A percentile compares a stretch with the other conserved stretches of the same genome.
phyloP scores from a whole-genome alignment of 345 rosid genomes.

The Euphorbia peplus region DNA sequence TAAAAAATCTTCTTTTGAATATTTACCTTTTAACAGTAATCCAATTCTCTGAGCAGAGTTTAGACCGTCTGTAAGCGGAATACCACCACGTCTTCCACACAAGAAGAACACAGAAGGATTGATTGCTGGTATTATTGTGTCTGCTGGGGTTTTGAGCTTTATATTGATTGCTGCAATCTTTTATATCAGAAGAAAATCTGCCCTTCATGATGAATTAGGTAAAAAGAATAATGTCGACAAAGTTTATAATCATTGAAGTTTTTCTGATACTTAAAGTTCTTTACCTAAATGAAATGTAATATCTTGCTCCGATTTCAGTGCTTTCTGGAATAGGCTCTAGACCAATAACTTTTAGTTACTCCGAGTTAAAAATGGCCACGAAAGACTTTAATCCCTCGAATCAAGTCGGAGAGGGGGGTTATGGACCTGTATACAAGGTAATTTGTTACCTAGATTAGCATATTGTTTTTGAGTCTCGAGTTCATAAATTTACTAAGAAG shows the following conservation, averaged over 20 bases:
- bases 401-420: conserved; percentile 45
- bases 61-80: conserved; percentile 26
- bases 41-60: conserved; percentile 14
- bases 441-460: background rate
- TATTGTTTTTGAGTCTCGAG: background rate
- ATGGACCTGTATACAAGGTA: conserved; percentile 41
- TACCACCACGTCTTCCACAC: conserved; percentile 1
- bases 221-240: background rate
- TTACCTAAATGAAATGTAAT: background rate
- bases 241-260: background rate
- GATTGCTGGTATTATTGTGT: conserved; percentile 26
- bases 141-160: conserved; percentile 15
- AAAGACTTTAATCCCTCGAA: conserved; percentile 32
- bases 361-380: conserved; percentile 35
- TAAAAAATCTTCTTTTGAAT: background rate
- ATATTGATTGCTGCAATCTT: conserved; percentile 8
- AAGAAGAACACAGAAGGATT: conserved; percentile 18
- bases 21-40: background rate
- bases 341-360: conserved; percentile 33
- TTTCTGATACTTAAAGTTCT: background rate
- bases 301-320: conserved; percentile 22
- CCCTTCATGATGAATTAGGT: conserved; percentile 27
- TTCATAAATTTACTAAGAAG: background rate
- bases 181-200: conserved; percentile 4
- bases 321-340: conserved; percentile 24